Evolutionary conservation across 495 filamentous ascomycete species (phyloP).

Genomic region (Neurospora sp.): DNA sequence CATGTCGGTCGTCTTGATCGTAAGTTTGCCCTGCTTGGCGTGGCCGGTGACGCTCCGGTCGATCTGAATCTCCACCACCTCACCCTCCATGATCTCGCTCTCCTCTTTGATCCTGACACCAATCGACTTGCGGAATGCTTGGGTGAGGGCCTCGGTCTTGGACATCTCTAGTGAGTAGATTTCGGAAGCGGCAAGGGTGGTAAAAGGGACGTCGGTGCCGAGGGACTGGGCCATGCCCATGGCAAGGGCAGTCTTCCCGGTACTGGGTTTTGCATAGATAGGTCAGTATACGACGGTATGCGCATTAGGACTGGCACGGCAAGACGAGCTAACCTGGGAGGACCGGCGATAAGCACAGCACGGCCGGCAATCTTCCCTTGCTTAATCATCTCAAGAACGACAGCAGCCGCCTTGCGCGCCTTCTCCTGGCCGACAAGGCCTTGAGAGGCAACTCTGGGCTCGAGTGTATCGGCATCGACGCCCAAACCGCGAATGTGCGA

Average conservation of each 20-base stretch:
- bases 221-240: slow-evolving; percentile 98
- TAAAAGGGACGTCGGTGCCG: slow-evolving; percentile 90
- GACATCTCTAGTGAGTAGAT: slow-evolving; percentile 99
- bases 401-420: slow-evolving; percentile 88
- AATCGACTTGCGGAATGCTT: slow-evolving; percentile 95
- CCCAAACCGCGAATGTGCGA: slow-evolving; percentile 95
- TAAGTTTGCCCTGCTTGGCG: slow-evolving; percentile 97
- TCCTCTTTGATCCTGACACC: slow-evolving; percentile 96
- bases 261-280: slow-evolving; percentile 37
- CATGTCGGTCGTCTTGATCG: slow-evolving; percentile 99
- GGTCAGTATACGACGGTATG: slow-evolving; percentile 3
- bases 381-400: slow-evolving; percentile 97
- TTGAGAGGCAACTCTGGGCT: slow-evolving; percentile 77
- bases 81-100: slow-evolving; percentile 97
- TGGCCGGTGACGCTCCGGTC: slow-evolving; percentile 93
- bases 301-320: background rate
- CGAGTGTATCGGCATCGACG: slow-evolving; percentile 83
- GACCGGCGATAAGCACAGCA: slow-evolving; percentile 89
- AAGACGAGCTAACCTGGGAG: slow-evolving; percentile 51
- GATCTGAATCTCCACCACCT: slow-evolving; percentile 98
- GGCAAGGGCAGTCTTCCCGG: slow-evolving; percentile 95
- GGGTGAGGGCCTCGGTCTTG: slow-evolving; percentile 94
- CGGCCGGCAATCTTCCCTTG: slow-evolving; percentile 96
- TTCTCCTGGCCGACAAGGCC: slow-evolving; percentile 96
- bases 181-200: slow-evolving; percentile 87